phyloP scores from a whole-genome alignment of 2,329 filamentous ascomycete species.

The Cercospora zeina region DNA sequence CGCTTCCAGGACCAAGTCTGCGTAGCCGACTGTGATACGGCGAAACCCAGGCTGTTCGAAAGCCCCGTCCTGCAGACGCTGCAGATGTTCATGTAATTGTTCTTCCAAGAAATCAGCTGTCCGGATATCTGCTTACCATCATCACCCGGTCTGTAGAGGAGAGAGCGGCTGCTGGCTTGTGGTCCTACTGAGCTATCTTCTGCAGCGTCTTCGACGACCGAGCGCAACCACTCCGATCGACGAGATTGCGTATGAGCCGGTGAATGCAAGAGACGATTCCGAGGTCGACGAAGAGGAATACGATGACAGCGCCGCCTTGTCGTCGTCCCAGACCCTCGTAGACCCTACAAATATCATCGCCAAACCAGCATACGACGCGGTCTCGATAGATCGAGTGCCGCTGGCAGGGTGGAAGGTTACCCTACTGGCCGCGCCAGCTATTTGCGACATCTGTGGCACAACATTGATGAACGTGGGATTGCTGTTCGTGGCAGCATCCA shows the following conservation, averaged over 20 bases:
- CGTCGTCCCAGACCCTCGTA: slow-evolving; percentile 39
- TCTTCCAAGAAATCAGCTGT: neutral
- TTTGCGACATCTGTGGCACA: slow-evolving; percentile 91
- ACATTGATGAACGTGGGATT: slow-evolving; percentile 97
- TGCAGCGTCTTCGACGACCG: slow-evolving; percentile 46
- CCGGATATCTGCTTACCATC: neutral
- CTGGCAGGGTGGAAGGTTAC: slow-evolving; percentile 71
- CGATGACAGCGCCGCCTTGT: slow-evolving; percentile 48
- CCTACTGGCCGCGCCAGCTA: slow-evolving; percentile 79
- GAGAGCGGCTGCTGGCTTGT: slow-evolving; percentile 97
- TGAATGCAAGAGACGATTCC: slow-evolving; percentile 34
- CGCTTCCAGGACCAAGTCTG: slow-evolving; percentile 96
- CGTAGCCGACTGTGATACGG: slow-evolving; percentile 79
- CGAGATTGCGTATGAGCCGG: slow-evolving; percentile 35
- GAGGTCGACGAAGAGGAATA: slow-evolving; percentile 43
- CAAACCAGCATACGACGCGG: slow-evolving; percentile 54
- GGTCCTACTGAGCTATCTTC: slow-evolving; percentile 68
- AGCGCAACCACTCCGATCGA: slow-evolving; percentile 32
- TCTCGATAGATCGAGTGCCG: slow-evolving; percentile 49
- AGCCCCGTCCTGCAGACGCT: slow-evolving; percentile 94
- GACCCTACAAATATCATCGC: slow-evolving; percentile 46
- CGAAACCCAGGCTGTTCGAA: slow-evolving; percentile 73
- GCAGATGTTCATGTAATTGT: slow-evolving; percentile 79
- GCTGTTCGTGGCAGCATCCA: slow-evolving; percentile 89
- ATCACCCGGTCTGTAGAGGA: slow-evolving; percentile 49